A percentile compares a stretch with the other conserved stretches of the same genome.
These are phyloP conservation scores for Vachellia pachyceras DNA, from an alignment of 306 rosid species.

Conservation along the genomic window DNA sequence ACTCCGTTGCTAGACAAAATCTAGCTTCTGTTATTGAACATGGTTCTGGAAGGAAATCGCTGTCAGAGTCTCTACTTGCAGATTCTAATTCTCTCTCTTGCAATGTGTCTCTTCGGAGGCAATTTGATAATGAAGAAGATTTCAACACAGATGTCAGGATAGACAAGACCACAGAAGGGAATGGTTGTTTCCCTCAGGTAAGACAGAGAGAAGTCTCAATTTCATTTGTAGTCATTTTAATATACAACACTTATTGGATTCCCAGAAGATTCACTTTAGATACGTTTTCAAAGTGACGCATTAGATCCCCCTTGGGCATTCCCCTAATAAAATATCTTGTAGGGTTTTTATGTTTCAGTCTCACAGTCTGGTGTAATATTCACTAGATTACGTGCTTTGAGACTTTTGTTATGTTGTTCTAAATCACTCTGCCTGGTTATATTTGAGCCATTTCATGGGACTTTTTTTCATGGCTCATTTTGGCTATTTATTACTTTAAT, in stretches of 20 bases:
- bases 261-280: not conserved
- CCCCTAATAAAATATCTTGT: not conserved
- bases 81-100: conserved; percentile 61
- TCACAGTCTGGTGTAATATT: not conserved
- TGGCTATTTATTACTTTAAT: not conserved
- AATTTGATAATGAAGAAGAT: conserved; percentile 74
- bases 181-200: conserved; percentile 64
- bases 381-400: not conserved
- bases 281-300: not conserved
- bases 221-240: conserved; percentile 22
- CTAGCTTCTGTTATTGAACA: conserved; percentile 74
- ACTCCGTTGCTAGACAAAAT: conserved; percentile 61
- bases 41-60: conserved; percentile 94
- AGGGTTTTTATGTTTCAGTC: not conserved
- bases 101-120: conserved; percentile 74
- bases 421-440: not conserved
- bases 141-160: conserved; percentile 53
- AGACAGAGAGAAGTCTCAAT: conserved; percentile 3
- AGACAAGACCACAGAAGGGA: conserved; percentile 63
- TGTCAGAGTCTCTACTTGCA: conserved; percentile 67
- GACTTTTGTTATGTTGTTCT: not conserved
- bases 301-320: not conserved
- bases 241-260: conserved; percentile 22
- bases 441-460: not conserved
- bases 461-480: not conserved